Base-by-base conservation (phyloP, 2,329 filamentous ascomycete genomes). In the Fusarium brachygibbosum region DNA sequence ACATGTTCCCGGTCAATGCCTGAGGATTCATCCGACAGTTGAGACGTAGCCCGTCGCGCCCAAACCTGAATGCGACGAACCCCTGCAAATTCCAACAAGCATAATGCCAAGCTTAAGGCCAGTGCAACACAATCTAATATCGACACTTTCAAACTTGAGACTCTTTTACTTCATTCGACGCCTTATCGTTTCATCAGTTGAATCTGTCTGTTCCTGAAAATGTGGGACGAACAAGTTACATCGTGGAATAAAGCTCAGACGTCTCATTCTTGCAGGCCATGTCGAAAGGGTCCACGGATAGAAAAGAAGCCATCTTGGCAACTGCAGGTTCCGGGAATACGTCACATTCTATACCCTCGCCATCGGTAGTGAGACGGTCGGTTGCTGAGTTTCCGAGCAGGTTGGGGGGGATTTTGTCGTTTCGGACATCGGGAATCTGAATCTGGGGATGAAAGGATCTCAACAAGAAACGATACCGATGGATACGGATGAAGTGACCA, bases 341-440 rank as follows among this genome's bases (percentile, higher is more conserved):
- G 61, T 46, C 29, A 25, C 53, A 58, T 45, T 25, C 11, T 51
- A 51, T 51, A 51, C 48, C n/a, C 34, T 51, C 16, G 13, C 5
- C 23, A 25, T 28, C 48, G 48, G 48, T 21, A 51, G 34, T 38
- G 17, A 38, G 21, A 37, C 32, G 23, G 17, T 40, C 48, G 48
- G 48, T 40, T 51, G 48, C 48, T 51, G 48, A 51, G 54, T 57
- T 70, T 56, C 68, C 68, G 67, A 64, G 44, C 40, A 53, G 51
- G 64, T 58, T 49, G 58, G 50, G 59, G 58, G 19, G 14, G 16
- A n/a, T n/a, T 41, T 54, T 34, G 34, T n/a, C 28, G 12, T 49
- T 41, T 58, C 57, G 34, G 25, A 28, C 16, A 35, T 37, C 17
- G 38, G 38, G 57, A 42, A 61, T 45, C 58, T 55, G 57, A 42